Evolutionary conservation across 306 rosid genomes (phyloP).

Genomic region (Cicer bijugum): DNA sequence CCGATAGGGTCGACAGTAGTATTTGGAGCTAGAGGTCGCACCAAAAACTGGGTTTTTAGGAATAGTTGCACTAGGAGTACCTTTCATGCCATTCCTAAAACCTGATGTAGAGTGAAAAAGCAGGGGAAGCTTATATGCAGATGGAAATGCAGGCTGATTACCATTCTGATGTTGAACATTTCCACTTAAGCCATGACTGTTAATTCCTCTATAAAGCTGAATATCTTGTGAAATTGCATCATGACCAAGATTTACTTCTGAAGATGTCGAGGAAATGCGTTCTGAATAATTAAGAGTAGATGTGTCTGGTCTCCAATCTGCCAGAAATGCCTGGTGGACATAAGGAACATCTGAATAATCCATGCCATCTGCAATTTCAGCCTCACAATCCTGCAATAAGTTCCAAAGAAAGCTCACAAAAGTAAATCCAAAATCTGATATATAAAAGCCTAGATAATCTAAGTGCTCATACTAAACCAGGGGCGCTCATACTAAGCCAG

Average conservation of each 20-base stretch:
- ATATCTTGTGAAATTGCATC: slow-evolving; percentile 47
- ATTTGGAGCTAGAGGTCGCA: slow-evolving; percentile 50
- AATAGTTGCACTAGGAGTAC: slow-evolving; percentile 48
- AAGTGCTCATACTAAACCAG: slow-evolving; percentile 31
- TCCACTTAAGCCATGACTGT: slow-evolving; percentile 47
- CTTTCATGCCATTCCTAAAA: slow-evolving; percentile 49
- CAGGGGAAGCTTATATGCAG: slow-evolving; percentile 53
- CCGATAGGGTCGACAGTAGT: slow-evolving; percentile 61
- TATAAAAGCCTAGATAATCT: slow-evolving; percentile 24
- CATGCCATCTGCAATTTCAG: slow-evolving; percentile 57
- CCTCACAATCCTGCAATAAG: slow-evolving; percentile 61
- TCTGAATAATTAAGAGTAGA: slow-evolving; percentile 50
- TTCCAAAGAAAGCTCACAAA: slow-evolving; percentile 33
- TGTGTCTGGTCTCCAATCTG: slow-evolving; percentile 84
- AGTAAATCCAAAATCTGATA: slow-evolving; percentile 43
- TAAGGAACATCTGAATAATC: slow-evolving; percentile 65
- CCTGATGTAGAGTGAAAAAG: slow-evolving; percentile 48
- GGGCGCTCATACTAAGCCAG: slow-evolving; percentile 21
- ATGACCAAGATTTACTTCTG: slow-evolving; percentile 55
- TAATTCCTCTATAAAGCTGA: slow-evolving; percentile 45
- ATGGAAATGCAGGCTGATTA: slow-evolving; percentile 47
- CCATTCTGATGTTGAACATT: slow-evolving; percentile 53
- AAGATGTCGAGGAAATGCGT: slow-evolving; percentile 44
- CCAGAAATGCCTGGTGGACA: slow-evolving; percentile 81
- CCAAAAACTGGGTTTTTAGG: slow-evolving; percentile 50